Conservation (phyloP, 2,329 filamentous ascomycete species). For the Aspergillus arachidicola region DNA sequence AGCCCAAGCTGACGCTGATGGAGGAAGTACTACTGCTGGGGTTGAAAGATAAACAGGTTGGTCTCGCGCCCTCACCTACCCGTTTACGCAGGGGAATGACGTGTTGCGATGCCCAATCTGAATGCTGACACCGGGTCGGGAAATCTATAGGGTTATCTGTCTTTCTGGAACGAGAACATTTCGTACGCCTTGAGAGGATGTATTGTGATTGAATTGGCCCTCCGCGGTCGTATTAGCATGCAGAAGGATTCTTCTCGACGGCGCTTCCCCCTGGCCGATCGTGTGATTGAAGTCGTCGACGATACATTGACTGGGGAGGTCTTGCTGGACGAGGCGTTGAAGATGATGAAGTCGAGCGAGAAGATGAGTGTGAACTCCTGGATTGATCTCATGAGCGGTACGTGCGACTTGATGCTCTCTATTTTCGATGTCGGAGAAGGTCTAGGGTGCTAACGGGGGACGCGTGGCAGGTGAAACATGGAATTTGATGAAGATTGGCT, state of each 20-base stretch:
- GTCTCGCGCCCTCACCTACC: conserved; percentile 24
- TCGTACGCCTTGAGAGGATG: conserved; percentile 96
- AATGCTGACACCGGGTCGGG: conserved; percentile 24
- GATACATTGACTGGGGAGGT: conserved; percentile 96
- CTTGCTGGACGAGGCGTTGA: conserved; percentile 92
- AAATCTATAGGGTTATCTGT: conserved; percentile 79
- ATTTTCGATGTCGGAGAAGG: background rate
- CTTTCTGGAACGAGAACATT: conserved; percentile 99
- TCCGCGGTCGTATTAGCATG: conserved; percentile 96
- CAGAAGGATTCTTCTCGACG: conserved; percentile 91
- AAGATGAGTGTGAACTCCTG: conserved; percentile 99
- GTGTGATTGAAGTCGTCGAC: conserved; percentile 95
- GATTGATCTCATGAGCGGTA: conserved; percentile 99
- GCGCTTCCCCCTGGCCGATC: conserved; percentile 88
- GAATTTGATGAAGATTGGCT: conserved; percentile 99
- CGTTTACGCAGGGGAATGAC: background rate
- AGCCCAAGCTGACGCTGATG: conserved; percentile 98
- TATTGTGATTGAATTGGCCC: conserved; percentile 96
- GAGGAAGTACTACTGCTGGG: conserved; percentile 95
- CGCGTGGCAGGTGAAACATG: conserved; percentile 81
- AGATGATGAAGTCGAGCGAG: conserved; percentile 99
- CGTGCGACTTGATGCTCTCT: conserved; percentile 11
- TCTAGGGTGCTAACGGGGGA: conserved; percentile 8
- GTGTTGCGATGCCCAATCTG: conserved; percentile 9
- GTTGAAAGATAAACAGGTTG: conserved; percentile 97